These are phyloP conservation scores for Bryoglossum gracile DNA, from an alignment of 495 filamentous ascomycete genomes.

Conservation along the genomic window DNA sequence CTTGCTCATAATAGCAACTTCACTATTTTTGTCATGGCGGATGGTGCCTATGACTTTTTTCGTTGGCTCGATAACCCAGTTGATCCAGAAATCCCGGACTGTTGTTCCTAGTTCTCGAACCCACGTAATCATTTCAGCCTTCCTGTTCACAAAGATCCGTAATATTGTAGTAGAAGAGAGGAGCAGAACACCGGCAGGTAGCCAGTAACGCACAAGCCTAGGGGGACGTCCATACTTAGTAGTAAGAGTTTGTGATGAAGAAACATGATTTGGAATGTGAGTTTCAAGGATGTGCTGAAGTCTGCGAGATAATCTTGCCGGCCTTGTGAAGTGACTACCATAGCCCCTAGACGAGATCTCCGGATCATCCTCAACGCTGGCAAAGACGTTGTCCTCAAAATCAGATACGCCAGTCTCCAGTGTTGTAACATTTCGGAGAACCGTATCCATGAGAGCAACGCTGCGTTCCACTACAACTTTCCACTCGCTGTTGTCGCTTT, in stretches of 20 bases:
- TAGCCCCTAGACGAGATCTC: slow-evolving; percentile 40
- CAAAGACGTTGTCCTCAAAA: slow-evolving; percentile 70
- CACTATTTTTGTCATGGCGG: slow-evolving; percentile 79
- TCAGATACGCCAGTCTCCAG: slow-evolving; percentile 49
- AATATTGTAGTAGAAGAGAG: slow-evolving; percentile 76
- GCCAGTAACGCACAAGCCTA: slow-evolving; percentile 76
- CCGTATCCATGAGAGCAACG: slow-evolving; percentile 72
- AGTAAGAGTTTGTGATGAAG: slow-evolving; percentile 41
- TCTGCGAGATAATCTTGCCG: slow-evolving; percentile 55
- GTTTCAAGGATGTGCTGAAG: slow-evolving; percentile 56
- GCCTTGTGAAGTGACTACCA: slow-evolving; percentile 32
- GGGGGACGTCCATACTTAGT: slow-evolving; percentile 66
- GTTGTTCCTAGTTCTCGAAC: slow-evolving; percentile 67
- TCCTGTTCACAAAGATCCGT: slow-evolving; percentile 61
- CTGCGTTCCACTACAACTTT: slow-evolving; percentile 62
- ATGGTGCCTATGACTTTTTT: slow-evolving; percentile 84
- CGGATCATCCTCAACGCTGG: slow-evolving; percentile 53
- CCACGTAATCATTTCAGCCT: slow-evolving; percentile 70
- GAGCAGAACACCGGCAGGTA: slow-evolving; percentile 58
- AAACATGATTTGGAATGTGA: slow-evolving; percentile 52
- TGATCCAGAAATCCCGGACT: slow-evolving; percentile 80
- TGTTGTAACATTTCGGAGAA: slow-evolving; percentile 53
- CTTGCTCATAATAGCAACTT: slow-evolving; percentile 92
- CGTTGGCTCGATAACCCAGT: slow-evolving; percentile 86
- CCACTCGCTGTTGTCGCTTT: slow-evolving; percentile 54